These are phyloP conservation scores for Coemansia sp. DNA, from an alignment of 371 early-diverging fungal genomes.

Conservation along the genomic window DNA sequence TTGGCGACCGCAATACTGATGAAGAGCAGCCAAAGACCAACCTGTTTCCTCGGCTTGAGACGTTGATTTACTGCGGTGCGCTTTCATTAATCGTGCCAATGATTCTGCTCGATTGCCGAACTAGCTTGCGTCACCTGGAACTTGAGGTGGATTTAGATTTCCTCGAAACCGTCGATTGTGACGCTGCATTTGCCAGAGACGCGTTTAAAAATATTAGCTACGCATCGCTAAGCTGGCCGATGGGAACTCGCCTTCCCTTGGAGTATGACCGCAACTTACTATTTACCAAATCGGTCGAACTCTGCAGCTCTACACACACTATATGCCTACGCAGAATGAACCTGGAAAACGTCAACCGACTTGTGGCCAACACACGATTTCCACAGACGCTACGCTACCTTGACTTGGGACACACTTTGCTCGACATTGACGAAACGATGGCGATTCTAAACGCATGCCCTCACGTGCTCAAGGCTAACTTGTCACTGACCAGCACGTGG, in stretches of 20 bases:
- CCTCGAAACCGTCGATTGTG: neutral
- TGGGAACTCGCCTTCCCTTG: no score
- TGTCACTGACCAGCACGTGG: neutral
- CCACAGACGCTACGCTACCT: neutral
- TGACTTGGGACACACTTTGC: neutral
- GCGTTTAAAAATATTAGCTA: neutral
- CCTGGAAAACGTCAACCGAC: neutral
- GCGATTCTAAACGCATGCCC: slow-evolving; percentile 1
- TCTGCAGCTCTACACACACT: neutral
- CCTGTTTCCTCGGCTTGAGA: slow-evolving; percentile 1
- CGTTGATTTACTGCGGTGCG: neutral
- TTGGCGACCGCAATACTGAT: neutral
- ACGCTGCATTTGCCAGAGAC: neutral
- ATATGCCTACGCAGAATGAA: neutral
- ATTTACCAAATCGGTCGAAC: neutral
- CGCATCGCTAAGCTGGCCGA: neutral
- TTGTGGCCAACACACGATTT: neutral
- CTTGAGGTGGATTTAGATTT: neutral
- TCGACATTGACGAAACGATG: neutral
- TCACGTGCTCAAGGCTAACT: neutral
- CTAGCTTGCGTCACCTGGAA: neutral
- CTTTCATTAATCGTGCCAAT: neutral
- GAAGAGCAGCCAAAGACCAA: neutral
- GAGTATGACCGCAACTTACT: neutral
- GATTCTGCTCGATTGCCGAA: neutral